These are phyloP conservation scores for Pythium dissimile DNA, from an alignment of 352 stramenopile species.

Conservation along the genomic window DNA sequence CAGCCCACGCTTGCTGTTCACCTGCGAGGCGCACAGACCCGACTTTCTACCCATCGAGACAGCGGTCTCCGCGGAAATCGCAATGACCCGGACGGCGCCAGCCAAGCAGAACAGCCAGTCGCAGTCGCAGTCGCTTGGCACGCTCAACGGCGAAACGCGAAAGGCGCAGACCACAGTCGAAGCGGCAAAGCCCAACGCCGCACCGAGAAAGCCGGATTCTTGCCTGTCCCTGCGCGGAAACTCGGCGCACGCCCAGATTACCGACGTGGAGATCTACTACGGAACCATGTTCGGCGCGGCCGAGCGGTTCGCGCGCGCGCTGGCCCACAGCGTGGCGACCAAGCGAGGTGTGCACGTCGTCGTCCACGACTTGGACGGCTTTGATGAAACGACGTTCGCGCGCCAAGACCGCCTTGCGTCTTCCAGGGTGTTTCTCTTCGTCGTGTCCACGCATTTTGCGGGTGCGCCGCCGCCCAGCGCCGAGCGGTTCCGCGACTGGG, in stretches of 20 bases:
- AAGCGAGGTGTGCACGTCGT: constrained; percentile 51
- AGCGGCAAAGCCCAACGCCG: too few relatives aligned
- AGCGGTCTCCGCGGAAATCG: too few relatives aligned
- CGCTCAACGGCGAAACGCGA: not conserved
- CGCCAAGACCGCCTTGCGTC: constrained; percentile 22
- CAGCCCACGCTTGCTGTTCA: too few relatives aligned
- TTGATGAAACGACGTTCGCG: constrained; percentile 31
- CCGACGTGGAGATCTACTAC: constrained; percentile 88
- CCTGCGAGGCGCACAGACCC: too few relatives aligned
- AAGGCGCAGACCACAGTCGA: too few relatives aligned
- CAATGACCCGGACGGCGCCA: too few relatives aligned
- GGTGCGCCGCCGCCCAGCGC: constrained; percentile 94
- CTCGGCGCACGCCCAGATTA: constrained; percentile 12
- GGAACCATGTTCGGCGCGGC: constrained; percentile 93
- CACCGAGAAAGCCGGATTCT: too few relatives aligned
- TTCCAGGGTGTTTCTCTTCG: constrained; percentile 71
- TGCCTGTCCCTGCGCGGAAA: not conserved
- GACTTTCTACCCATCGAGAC: too few relatives aligned
- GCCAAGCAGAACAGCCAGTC: not conserved
- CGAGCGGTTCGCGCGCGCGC: constrained; percentile 84
- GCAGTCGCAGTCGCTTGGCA: too few relatives aligned
- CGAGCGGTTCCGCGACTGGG: constrained; percentile 24
- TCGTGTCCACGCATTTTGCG: constrained; percentile 94
- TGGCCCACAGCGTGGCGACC: constrained; percentile 63
- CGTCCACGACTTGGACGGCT: constrained; percentile 88